Evolutionary conservation across 352 stramenopile species (phyloP), one percentile per base, ranked within the genome.

Genomic region (Globisporangium heterothallicum): DNA sequence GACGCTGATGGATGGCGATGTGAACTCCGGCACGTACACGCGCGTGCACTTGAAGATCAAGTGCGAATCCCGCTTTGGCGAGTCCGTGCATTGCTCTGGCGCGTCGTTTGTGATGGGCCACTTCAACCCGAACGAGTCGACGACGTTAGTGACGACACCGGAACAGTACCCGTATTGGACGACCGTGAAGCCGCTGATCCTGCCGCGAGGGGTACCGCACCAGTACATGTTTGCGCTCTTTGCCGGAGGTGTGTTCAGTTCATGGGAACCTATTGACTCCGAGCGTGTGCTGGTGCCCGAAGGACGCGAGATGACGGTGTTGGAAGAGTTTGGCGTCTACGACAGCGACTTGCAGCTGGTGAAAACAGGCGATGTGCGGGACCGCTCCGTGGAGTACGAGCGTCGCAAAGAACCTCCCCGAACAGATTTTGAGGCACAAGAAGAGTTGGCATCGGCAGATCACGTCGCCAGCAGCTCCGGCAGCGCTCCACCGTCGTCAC

Each of bases 81-180:
- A 93, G 64, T 80, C 67, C 9, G 69, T 93, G 52, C 80, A 91
- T 54, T 87, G 74, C 56, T 88, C 75, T 1, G 83, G 83, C 25
- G 87, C 83, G 55, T 90, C 80, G 19, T 87, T 92, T 58, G 71
- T 85, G 13, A 93, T 93, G 83, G 83, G 83, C 14, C 79, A 93
- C 67, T 93, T 90, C 65, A 93, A 93, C 53, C 80, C 80, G 56
- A 92, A 74, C 58, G 79, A 92, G 49, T 88, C 77, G 36, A 90
- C 98, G 54, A 93, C 96, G 57, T 86, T 99, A 53, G 88, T 97
- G 21, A 99, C 96, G 1, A 97, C 89, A 24, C 96, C 96, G 0
- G 90, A 97, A n/a, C 74, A 86, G 4, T 98, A 99, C 70, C 96
- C 96, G 8, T 79, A 97, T 43, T 99, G 96, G 96, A 93, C 74